Conservation (phyloP, 768 basidiomycete species). For the Hortiboletus flavorubellus region DNA sequence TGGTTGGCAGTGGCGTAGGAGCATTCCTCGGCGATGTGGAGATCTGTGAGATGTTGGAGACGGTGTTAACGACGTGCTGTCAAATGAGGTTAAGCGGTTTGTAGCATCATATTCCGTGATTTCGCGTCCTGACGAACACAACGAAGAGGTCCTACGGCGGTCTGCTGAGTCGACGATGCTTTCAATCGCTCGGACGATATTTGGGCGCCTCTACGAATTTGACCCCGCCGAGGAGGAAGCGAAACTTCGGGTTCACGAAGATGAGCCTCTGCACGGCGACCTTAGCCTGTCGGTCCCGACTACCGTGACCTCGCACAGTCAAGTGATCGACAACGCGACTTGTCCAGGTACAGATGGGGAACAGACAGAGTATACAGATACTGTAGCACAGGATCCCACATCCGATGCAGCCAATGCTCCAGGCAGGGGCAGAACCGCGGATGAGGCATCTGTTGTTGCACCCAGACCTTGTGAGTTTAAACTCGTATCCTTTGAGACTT, state of each 20-base stretch:
- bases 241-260: slow-evolving; percentile 50
- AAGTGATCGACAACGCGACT: slow-evolving; percentile 12
- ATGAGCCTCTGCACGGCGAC: slow-evolving; percentile 53
- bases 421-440: slow-evolving; percentile 6
- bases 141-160: slow-evolving; percentile 76
- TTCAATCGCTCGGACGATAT: slow-evolving; percentile 76
- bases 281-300: slow-evolving; percentile 58
- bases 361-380: background rate
- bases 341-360: slow-evolving; percentile 13
- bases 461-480: slow-evolving; percentile 24
- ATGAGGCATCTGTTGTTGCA: slow-evolving; percentile 26
- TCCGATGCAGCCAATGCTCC: background rate
- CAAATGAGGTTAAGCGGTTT: slow-evolving; percentile 94
- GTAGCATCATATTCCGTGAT: slow-evolving; percentile 28
- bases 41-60: slow-evolving; percentile 98
- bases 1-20: slow-evolving; percentile 64
- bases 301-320: slow-evolving; percentile 25
- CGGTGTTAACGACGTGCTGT: slow-evolving; percentile 94
- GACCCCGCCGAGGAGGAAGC: slow-evolving; percentile 67
- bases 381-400: background rate
- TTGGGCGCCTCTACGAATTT: slow-evolving; percentile 64
- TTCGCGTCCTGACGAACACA: slow-evolving; percentile 15
- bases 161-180: slow-evolving; percentile 91
- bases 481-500: background rate
- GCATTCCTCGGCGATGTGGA: slow-evolving; percentile 83